Evolutionary conservation across 2,329 filamentous ascomycete genomes (phyloP).

Genomic region (Hymenoscyphus repandus): DNA sequence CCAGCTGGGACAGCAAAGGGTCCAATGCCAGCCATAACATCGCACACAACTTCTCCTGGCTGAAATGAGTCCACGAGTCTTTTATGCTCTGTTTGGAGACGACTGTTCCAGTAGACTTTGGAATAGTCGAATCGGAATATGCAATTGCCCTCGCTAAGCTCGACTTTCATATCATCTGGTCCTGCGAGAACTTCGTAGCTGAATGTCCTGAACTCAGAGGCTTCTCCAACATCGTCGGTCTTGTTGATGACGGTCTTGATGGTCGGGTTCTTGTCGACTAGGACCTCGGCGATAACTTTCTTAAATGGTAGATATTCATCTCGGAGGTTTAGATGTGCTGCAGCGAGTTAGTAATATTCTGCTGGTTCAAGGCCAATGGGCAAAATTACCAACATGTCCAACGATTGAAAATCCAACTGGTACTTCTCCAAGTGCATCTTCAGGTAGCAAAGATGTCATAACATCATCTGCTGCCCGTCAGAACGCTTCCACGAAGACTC

Average conservation of each 20-base stretch:
- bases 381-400: slow-evolving; percentile 69
- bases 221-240: slow-evolving; percentile 76
- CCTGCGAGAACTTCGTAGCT: slow-evolving; percentile 85
- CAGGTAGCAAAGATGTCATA: slow-evolving; percentile 73
- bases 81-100: slow-evolving; percentile 83
- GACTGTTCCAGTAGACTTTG: slow-evolving; percentile 97
- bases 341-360: slow-evolving; percentile 14
- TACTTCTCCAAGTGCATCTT: slow-evolving; percentile 72
- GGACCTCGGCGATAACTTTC: slow-evolving; percentile 73
- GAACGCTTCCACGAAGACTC: neutral
- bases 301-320: slow-evolving; percentile 82
- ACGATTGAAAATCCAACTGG: slow-evolving; percentile 83
- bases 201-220: slow-evolving; percentile 87
- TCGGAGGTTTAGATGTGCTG: slow-evolving; percentile 85
- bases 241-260: slow-evolving; percentile 96
- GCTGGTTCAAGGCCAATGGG: neutral
- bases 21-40: slow-evolving; percentile 96
- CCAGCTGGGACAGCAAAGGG: slow-evolving; percentile 91
- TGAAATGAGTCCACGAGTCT: slow-evolving; percentile 71
- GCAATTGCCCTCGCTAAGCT: slow-evolving; percentile 76
- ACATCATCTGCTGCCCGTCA: slow-evolving; percentile 51
- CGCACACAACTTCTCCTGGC: slow-evolving; percentile 83
- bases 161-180: slow-evolving; percentile 75
- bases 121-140: slow-evolving; percentile 90
- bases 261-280: slow-evolving; percentile 81